Conservation (phyloP, 345 rosid genomes). For the Pelargonium nanum region DNA sequence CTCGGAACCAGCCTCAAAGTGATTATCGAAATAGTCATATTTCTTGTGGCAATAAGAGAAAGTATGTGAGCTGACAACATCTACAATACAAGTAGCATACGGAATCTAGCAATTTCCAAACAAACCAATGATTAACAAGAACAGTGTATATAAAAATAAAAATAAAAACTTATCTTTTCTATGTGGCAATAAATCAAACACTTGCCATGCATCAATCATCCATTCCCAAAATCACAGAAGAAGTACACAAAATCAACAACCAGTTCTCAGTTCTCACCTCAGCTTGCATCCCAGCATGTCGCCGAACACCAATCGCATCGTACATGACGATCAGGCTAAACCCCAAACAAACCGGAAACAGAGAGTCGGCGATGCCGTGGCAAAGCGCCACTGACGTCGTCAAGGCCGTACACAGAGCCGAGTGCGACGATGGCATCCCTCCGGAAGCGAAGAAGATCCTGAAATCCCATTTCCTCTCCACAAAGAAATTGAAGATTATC, state of each 20-base stretch:
- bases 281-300: constrained; percentile 99
- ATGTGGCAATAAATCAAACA: too few species aligned
- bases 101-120: too few species aligned
- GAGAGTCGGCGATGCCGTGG: constrained; percentile 80
- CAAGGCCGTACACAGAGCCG: constrained; percentile 79
- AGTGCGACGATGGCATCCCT: constrained; percentile 94
- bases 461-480: constrained; percentile 87
- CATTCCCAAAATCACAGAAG: neutral
- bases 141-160: too few species aligned
- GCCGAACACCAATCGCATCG: constrained; percentile 87
- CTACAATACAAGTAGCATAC: too few species aligned
- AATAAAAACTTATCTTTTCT: too few species aligned
- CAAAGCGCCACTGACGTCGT: constrained; percentile 89
- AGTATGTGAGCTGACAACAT: too few species aligned
- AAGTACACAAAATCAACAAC: neutral
- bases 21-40: too few species aligned
- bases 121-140: too few species aligned
- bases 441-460: constrained; percentile 68
- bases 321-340: constrained; percentile 92
- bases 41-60: too few species aligned
- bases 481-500: constrained; percentile 63
- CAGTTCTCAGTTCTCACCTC: too few species aligned
- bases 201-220: too few species aligned
- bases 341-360: constrained; percentile 91
- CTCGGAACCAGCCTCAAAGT: too few species aligned